Percentiles rank a stretch among this genome's conserved stretches.
These are phyloP conservation scores for Thymus mandschuricus DNA, from an alignment of 257 asterid genomes.

Conservation along the genomic window DNA sequence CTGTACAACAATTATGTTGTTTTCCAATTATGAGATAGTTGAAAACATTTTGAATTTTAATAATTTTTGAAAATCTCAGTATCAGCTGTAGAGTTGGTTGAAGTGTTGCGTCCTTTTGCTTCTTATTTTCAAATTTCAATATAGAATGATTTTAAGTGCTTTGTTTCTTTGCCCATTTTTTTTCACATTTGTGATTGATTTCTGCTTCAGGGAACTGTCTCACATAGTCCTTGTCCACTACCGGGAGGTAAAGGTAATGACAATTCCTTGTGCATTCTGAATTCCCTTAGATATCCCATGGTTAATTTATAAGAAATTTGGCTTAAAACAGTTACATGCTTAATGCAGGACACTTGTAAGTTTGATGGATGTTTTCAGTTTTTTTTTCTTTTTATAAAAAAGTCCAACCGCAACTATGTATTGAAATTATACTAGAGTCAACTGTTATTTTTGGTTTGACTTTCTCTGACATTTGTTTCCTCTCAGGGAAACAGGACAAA, in stretches of 20 bases:
- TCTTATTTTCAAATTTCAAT: neutral
- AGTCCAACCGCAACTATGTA: constrained; percentile 18
- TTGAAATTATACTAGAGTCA: constrained; percentile 10
- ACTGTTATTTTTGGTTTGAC: constrained; percentile 26
- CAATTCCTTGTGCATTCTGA: constrained; percentile 23
- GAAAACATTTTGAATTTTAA: constrained; percentile 1
- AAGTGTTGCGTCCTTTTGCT: neutral
- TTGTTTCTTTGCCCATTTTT: neutral
- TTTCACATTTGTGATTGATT: constrained; percentile 34
- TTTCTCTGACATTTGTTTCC: constrained; percentile 35
- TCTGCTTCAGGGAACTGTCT: constrained; percentile 73
- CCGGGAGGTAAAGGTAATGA: constrained; percentile 87
- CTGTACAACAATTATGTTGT: neutral
- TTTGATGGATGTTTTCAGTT: constrained; percentile 12
- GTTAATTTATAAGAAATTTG: constrained; percentile 24
- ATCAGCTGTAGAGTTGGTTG: constrained; percentile 20
- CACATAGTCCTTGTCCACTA: constrained; percentile 97
- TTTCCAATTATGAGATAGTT: constrained; percentile 2
- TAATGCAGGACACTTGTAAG: constrained; percentile 8
- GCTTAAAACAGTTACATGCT: constrained; percentile 17
- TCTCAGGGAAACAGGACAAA: constrained; percentile 75
- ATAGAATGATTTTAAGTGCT: constrained; percentile 29
- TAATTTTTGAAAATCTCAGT: constrained; percentile 4
- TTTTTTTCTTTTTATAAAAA: neutral
- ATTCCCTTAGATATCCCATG: constrained; percentile 18